phyloP scores from a whole-genome alignment of 257 asterid species.

The Lavandula angustifolia region DNA sequence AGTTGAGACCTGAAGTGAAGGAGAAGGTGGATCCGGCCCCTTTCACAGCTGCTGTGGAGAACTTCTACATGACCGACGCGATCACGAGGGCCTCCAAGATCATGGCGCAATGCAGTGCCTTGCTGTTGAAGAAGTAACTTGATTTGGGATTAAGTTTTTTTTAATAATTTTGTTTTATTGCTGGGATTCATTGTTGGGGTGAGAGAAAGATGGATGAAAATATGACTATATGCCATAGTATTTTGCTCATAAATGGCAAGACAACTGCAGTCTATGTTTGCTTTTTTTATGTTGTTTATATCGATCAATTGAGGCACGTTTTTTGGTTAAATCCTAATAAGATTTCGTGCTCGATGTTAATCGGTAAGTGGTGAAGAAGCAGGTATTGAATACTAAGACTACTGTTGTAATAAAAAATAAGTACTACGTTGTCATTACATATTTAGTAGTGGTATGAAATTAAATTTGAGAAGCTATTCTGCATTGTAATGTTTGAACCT shows the following conservation, averaged over 20 bases:
- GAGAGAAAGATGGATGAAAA: conserved; percentile 22
- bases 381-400: background rate
- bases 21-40: conserved; percentile 56
- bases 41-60: conserved; percentile 59
- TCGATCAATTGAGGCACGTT: background rate
- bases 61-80: conserved; percentile 93
- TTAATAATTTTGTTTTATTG: conserved; percentile 12
- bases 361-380: background rate
- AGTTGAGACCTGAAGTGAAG: conserved; percentile 67
- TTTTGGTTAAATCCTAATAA: background rate
- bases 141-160: conserved; percentile 46
- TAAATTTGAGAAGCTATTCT: too few species aligned
- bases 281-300: conserved; percentile 34
- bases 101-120: conserved; percentile 92
- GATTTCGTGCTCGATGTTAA: background rate
- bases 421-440: too few species aligned
- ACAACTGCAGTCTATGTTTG: conserved; percentile 38
- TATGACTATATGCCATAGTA: conserved; percentile 44
- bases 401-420: too few species aligned
- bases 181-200: conserved; percentile 31
- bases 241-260: conserved; percentile 72
- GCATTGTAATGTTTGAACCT: too few species aligned
- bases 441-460: too few species aligned
- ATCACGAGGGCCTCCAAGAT: conserved; percentile 97
- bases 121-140: conserved; percentile 54